A percentile compares a stretch with the other conserved stretches of the same genome.
These are phyloP conservation scores for Acidomyces sp. DNA, from an alignment of 495 filamentous ascomycete genomes.

Conservation along the genomic window DNA sequence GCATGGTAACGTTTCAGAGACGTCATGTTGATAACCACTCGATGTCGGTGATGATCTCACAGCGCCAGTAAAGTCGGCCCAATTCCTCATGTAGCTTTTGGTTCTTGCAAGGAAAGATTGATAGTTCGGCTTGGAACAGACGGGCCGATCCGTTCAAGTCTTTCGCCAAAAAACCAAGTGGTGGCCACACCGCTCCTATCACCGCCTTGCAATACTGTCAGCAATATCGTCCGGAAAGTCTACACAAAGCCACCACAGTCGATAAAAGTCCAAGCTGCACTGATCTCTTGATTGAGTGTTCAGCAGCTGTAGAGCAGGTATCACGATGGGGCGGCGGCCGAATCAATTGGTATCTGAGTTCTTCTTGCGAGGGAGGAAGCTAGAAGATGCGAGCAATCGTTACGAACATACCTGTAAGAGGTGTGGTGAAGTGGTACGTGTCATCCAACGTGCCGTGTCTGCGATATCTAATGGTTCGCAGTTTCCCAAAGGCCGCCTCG, in stretches of 20 bases:
- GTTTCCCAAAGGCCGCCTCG: conserved; percentile 73
- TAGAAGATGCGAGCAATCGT: conserved; percentile 72
- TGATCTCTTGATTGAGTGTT: conserved; percentile 7
- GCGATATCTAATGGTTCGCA: conserved; percentile 14
- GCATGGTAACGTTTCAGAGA: conserved; percentile 68
- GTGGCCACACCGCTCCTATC: too few species aligned
- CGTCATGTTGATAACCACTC: too few species aligned
- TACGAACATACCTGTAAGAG: conserved; percentile 79
- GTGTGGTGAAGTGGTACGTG: conserved; percentile 53
- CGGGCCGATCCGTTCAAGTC: too few species aligned
- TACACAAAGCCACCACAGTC: neutral
- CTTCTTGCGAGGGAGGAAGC: conserved; percentile 68
- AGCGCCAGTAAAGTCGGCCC: too few species aligned
- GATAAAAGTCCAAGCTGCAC: neutral
- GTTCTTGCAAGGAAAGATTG: neutral
- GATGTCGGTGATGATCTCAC: too few species aligned
- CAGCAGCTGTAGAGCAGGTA: neutral
- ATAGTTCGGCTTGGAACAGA: neutral
- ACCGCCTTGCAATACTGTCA: neutral
- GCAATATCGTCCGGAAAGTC: neutral
- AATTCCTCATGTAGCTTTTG: neutral
- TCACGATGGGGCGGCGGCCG: conserved; percentile 60
- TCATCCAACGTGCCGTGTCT: neutral
- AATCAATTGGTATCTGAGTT: conserved; percentile 72
- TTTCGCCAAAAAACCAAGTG: too few species aligned